These are phyloP conservation scores for Candida pini DNA, from an alignment of 805 yeast species.

Conservation along the genomic window DNA sequence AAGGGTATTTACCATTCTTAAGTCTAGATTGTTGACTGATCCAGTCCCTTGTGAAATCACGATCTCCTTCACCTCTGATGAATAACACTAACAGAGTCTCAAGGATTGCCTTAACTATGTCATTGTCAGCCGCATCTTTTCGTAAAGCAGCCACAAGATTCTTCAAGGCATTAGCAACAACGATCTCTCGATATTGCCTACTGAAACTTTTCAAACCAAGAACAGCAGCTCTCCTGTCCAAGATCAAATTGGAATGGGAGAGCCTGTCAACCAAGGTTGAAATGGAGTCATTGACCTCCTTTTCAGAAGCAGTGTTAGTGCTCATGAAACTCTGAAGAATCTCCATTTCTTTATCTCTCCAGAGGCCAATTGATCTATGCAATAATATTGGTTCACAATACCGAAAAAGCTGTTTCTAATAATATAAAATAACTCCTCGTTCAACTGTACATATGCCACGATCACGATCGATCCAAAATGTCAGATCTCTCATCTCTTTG, in stretches of 20 bases:
- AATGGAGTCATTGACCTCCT: conserved; percentile 69
- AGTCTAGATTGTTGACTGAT: conserved; percentile 68
- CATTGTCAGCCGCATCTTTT: conserved; percentile 60
- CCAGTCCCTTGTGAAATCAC: conserved; percentile 62
- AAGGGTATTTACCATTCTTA: conserved; percentile 74
- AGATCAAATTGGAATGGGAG: conserved; percentile 70
- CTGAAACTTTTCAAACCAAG: conserved; percentile 84
- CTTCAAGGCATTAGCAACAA: conserved; percentile 79
- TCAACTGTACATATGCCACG: too few species aligned
- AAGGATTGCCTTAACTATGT: conserved; percentile 68
- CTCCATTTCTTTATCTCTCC: too few species aligned
- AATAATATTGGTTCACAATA: too few species aligned
- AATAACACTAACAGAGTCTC: conserved; percentile 83
- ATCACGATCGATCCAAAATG: too few species aligned
- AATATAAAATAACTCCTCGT: too few species aligned
- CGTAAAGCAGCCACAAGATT: conserved; percentile 62
- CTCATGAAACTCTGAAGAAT: conserved; percentile 29
- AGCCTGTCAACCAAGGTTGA: conserved; percentile 84
- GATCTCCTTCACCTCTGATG: conserved; percentile 55
- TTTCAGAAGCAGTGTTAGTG: conserved; percentile 28
- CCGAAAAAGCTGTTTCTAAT: too few species aligned
- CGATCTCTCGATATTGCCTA: conserved; percentile 83
- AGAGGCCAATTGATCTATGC: too few species aligned
- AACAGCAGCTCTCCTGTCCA: conserved; percentile 89
- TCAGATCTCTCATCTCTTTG: too few species aligned